Percentiles rank a stretch among this genome's conserved stretches.
Conservation (phyloP, 768 basidiomycete genomes). For the Aureoboletus auriporus region DNA sequence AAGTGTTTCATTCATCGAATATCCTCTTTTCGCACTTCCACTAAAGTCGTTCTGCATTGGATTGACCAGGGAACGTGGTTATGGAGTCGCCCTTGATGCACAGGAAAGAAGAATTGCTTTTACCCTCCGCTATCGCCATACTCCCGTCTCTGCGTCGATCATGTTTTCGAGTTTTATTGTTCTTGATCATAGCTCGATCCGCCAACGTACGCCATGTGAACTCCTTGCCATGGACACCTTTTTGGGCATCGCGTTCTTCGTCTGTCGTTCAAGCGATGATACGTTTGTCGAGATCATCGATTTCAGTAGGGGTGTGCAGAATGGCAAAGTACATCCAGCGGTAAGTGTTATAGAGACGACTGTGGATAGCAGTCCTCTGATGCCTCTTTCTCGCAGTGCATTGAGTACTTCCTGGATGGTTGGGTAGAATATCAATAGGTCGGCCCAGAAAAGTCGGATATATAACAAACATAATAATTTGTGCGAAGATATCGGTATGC, state of each 20-base stretch:
- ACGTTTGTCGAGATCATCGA: neutral
- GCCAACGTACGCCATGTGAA: neutral
- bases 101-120: neutral
- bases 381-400: too few species aligned
- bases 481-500: too few species aligned
- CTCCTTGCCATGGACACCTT: conserved; percentile 1
- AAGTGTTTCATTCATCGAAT: neutral
- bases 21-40: neutral
- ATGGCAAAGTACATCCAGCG: too few species aligned
- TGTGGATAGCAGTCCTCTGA: too few species aligned
- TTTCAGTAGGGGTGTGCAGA: neutral
- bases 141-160: neutral
- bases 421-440: too few species aligned
- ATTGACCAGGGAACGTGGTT: neutral
- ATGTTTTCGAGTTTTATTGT: neutral
- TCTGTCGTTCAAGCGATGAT: neutral
- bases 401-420: too few species aligned
- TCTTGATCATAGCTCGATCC: too few species aligned
- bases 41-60: conserved; percentile 2
- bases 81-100: neutral
- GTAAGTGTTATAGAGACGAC: too few species aligned
- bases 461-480: too few species aligned
- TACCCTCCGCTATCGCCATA: neutral
- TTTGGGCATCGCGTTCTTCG: conserved; percentile 1
- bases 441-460: too few species aligned